phyloP scores from a whole-genome alignment of 768 basidiomycete genomes.

The Leccinum truebloodii region DNA sequence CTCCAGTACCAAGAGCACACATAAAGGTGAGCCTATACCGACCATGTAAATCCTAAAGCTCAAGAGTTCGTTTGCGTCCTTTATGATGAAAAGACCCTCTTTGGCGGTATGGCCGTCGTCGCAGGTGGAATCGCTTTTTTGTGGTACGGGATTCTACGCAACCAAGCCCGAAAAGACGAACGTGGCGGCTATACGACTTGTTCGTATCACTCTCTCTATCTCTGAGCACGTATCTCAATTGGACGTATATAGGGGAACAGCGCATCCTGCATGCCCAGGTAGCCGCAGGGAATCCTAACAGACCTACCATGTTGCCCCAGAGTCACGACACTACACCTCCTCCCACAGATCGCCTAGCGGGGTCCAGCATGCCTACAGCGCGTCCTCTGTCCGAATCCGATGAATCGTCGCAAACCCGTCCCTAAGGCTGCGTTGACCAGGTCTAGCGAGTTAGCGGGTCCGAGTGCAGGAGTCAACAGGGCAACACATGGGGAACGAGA shows the following conservation, averaged over 20 bases:
- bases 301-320: conserved; percentile 13
- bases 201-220: conserved; percentile 5
- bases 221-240: background rate
- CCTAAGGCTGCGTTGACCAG: background rate
- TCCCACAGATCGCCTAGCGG: background rate
- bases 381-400: background rate
- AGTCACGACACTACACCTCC: background rate
- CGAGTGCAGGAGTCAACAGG: background rate
- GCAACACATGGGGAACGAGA: background rate
- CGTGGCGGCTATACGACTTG: conserved; percentile 19
- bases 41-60: background rate
- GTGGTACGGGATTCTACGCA: conserved; percentile 23
- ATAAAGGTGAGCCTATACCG: conserved; percentile 7
- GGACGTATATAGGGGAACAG: conserved; percentile 22
- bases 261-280: conserved; percentile 28
- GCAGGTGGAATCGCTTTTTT: conserved; percentile 19
- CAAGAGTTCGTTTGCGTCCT: background rate
- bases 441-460: background rate
- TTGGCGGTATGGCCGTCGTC: conserved; percentile 27
- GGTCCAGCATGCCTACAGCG: background rate
- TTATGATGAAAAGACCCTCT: conserved; percentile 19
- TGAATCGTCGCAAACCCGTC: background rate
- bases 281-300: conserved; percentile 15
- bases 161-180: conserved; percentile 24
- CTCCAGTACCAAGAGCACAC: conserved; percentile 15